phyloP scores from a whole-genome alignment of 2,329 filamentous ascomycete genomes.

The Knoxdaviesia proteae region DNA sequence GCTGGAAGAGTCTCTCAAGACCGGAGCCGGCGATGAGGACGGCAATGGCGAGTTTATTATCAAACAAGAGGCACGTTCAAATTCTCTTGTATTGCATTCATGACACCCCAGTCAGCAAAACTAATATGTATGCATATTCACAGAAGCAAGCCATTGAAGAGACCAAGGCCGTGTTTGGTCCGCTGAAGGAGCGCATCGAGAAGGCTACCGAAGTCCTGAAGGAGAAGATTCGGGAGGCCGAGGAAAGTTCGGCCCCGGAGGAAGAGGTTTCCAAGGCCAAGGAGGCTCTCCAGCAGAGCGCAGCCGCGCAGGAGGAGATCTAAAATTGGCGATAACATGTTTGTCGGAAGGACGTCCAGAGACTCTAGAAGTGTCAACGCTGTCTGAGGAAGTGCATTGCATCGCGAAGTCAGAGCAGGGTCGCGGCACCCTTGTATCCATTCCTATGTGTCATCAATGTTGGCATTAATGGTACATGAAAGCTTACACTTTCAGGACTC shows the following conservation, averaged over 20 bases:
- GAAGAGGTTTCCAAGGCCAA: slow-evolving; percentile 35
- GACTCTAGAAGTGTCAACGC: too few species aligned
- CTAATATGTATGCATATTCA: slow-evolving; percentile 2
- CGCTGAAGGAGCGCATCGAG: slow-evolving; percentile 48
- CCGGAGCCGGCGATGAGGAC: slow-evolving; percentile 31
- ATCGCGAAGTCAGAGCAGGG: too few species aligned
- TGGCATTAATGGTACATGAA: too few species aligned
- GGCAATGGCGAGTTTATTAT: slow-evolving; percentile 60
- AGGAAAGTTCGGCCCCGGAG: slow-evolving; percentile 20
- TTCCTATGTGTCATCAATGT: too few species aligned
- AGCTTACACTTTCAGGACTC: too few species aligned
- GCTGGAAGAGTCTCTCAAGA: slow-evolving; percentile 13
- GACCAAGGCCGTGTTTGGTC: slow-evolving; percentile 64
- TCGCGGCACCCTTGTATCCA: too few species aligned
- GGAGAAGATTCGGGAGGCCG: slow-evolving; percentile 48
- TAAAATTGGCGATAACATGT: background rate
- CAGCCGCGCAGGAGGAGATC: background rate
- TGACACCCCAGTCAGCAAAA: background rate
- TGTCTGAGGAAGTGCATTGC: too few species aligned
- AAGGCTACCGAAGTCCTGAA: slow-evolving; percentile 55
- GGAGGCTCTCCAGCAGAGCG: slow-evolving; percentile 19
- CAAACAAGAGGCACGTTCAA: slow-evolving; percentile 57
- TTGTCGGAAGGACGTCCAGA: background rate
- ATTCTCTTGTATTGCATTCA: background rate
- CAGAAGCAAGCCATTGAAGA: slow-evolving; percentile 69